Evolutionary conservation across 2,329 filamentous ascomycete genomes (phyloP).

Genomic region (Botrytis elliptica): DNA sequence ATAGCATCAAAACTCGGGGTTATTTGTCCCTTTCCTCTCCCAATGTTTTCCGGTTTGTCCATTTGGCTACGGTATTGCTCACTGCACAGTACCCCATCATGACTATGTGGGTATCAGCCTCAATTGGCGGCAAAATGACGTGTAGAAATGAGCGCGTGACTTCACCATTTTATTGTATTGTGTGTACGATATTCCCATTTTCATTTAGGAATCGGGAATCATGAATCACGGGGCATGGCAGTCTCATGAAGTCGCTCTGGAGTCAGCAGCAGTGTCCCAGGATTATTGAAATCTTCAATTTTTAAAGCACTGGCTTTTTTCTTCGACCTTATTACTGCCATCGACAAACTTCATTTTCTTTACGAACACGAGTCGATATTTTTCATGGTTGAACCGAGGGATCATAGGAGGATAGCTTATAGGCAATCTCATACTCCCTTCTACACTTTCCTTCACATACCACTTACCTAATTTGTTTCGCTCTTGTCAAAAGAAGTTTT

Average conservation of each 20-base stretch:
- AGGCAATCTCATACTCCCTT: too few species aligned
- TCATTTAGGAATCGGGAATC: not conserved
- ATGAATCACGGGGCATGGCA: too few species aligned
- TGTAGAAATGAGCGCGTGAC: not conserved
- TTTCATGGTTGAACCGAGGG: not conserved
- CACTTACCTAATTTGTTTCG: not conserved
- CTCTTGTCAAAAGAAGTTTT: not conserved
- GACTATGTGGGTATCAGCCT: not conserved
- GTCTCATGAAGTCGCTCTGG: not conserved
- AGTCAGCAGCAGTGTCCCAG: not conserved
- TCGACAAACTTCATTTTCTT: not conserved
- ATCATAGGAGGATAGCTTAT: not conserved
- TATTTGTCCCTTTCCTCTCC: not conserved
- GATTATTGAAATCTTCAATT: not conserved
- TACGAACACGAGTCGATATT: not conserved
- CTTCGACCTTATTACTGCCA: not conserved
- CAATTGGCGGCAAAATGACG: not conserved
- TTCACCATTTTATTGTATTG: not conserved
- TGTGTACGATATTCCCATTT: not conserved
- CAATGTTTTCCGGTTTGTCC: not conserved
- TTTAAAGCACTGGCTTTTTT: not conserved
- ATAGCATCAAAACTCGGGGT: not conserved
- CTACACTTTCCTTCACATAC: not conserved
- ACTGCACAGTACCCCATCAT: not conserved
- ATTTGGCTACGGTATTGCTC: not conserved